Evolutionary conservation across 345 rosid species (phyloP).

Genomic region (Gynandropsis gynandra): DNA sequence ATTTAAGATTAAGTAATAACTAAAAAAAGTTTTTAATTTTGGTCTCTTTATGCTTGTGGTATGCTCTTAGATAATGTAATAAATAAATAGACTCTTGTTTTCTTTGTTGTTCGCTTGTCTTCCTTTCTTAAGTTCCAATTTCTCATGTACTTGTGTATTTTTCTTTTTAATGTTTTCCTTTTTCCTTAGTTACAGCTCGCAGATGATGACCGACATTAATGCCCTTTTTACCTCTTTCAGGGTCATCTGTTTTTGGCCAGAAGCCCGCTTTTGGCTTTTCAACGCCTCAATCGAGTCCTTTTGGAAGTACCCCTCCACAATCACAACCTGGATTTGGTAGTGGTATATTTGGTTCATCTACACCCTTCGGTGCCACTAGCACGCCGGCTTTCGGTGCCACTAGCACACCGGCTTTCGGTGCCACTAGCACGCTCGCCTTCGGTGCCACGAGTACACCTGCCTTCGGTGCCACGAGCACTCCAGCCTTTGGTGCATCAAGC

Average conservation of each 20-base stretch:
- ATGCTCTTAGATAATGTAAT: not conserved
- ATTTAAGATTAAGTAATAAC: too few relatives aligned
- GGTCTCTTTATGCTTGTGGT: conserved; percentile 8
- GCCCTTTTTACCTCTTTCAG: conserved; percentile 26
- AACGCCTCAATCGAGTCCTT: conserved; percentile 49
- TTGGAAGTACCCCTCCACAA: conserved; percentile 56
- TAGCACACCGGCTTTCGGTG: conserved; percentile 49
- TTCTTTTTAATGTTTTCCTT: conserved; percentile 1
- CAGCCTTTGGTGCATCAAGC: conserved; percentile 42
- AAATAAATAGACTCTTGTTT: not conserved
- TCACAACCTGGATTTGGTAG: conserved; percentile 70
- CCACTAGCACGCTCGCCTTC: conserved; percentile 36
- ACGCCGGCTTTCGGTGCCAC: conserved; percentile 53
- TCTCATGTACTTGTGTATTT: not conserved
- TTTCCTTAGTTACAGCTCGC: not conserved
- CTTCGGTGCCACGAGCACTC: conserved; percentile 40
- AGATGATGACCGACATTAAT: not conserved
- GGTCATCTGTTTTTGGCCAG: conserved; percentile 65
- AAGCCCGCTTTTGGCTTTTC: conserved; percentile 77
- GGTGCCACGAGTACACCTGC: conserved; percentile 39
- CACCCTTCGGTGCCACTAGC: conserved; percentile 59
- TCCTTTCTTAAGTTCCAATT: conserved; percentile 3
- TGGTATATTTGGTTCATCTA: conserved; percentile 53
- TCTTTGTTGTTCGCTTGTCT: conserved; percentile 2
- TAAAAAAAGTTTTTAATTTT: not conserved